These are phyloP conservation scores for Pseudocercospora fijiensis DNA, from an alignment of 2,329 filamentous ascomycete genomes.

Conservation along the genomic window DNA sequence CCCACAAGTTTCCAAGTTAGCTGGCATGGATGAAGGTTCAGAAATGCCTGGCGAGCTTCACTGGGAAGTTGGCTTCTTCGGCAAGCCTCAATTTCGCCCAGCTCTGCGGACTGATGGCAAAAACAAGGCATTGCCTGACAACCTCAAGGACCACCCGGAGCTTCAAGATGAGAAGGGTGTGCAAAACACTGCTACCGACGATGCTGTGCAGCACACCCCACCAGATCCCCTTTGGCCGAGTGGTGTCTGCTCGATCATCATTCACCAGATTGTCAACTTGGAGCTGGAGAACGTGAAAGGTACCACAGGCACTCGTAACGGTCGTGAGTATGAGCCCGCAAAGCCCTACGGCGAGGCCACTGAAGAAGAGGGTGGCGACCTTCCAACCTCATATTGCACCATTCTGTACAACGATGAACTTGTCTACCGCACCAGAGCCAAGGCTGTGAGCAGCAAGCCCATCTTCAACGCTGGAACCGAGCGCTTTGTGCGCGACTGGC, in stretches of 20 bases:
- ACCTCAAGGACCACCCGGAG: constrained; percentile 69
- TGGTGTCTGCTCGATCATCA: constrained; percentile 78
- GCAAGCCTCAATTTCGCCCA: constrained; percentile 82
- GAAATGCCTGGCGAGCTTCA: constrained; percentile 90
- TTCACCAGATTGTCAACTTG: constrained; percentile 94
- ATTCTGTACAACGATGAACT: constrained; percentile 86
- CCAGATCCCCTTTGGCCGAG: constrained; percentile 96
- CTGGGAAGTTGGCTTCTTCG: constrained; percentile 96
- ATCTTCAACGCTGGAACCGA: constrained; percentile 98
- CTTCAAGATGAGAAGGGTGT: constrained; percentile 86
- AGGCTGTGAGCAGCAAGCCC: constrained; percentile 89
- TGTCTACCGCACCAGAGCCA: constrained; percentile 89
- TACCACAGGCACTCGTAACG: constrained; percentile 75
- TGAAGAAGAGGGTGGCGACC: constrained; percentile 73
- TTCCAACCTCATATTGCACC: constrained; percentile 92
- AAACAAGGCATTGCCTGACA: constrained; percentile 71
- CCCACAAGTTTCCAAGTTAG: constrained; percentile 77
- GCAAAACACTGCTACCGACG: constrained; percentile 70
- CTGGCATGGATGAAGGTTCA: constrained; percentile 77
- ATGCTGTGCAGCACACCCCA: constrained; percentile 84
- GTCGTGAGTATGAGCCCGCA: constrained; percentile 84
- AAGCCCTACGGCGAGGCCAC: constrained; percentile 80
- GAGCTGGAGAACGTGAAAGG: constrained; percentile 91
- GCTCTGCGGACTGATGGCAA: constrained; percentile 85
- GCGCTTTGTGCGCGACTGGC: constrained; percentile 89